Base-by-base conservation (phyloP, 1,139 yeast species). In the Kodamaea fungicola region DNA sequence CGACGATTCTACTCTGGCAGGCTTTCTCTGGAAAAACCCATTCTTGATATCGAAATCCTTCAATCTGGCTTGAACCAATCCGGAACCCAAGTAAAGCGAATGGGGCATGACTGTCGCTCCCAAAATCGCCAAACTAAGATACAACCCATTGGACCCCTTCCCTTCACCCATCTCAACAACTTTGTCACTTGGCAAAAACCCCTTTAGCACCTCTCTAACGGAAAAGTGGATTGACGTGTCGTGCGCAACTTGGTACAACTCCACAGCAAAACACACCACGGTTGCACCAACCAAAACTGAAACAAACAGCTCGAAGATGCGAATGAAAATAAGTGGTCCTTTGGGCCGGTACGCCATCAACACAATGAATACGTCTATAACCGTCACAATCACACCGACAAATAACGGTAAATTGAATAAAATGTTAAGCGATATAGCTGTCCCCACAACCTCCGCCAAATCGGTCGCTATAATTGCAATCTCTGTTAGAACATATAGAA, bases 101-200 rank as follows among this genome's bases (percentile, higher is more conserved):
- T 92, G 98, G 3, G 98, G 98, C 98, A 92, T 92, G 23, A 92
- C 95, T 1, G 97, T 94, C 22, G 97, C 97, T 13, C 98, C 98
- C 38, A 92, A 68, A 38, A 92, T 85, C 16, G 97, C 97, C 49
- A 95, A 80, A 36, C 96, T 80, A 30, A 88, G 67, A 55, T 86
- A 92, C 31, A 90, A 67, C 0, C 97, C 97, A 47, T 64, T 68
- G 9, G 74, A 74, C 28, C 86, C 82, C 42, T 82, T 79, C 38
- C 69, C 50, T 39, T 87, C 86, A n/a, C 62, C 57, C 62, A 67
- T 61, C 44, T 69, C 75, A 28, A 88, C 72, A 12, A 88, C 79
- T 36, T 79, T 76, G 25, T 64, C 70, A 22, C 86, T 83, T 2
- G 98, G 98, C 28, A 92, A 59, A 50, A 83, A 88, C 0, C 98